Base-by-base conservation (phyloP, 805 yeast species). In the Candida sithepensis region DNA sequence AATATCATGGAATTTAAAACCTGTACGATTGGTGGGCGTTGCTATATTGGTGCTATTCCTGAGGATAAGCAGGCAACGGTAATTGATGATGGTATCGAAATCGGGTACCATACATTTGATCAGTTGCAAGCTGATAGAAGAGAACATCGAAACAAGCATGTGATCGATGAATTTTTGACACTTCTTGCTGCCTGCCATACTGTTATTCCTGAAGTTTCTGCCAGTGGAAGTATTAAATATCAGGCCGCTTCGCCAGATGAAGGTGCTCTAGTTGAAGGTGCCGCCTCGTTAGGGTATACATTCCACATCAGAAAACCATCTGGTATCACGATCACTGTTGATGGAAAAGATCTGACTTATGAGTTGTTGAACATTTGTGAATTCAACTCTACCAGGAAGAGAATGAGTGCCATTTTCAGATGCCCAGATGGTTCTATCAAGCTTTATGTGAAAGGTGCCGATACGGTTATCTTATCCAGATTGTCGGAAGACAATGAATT, bases 201-300 rank as follows among this genome's bases (percentile, higher is more conserved):
- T 0, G 99, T 94, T 37, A 94, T 94, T 52, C 99, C 99, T 0
- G 99, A 94, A 65, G 71, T 78, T 18, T 76, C 75, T 50, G 82
- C 74, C 1, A 72, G 71, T 47, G 88, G 86, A 0, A 56, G 74
- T 2, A 83, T 94, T 53, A 91, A 88, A 64, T 94, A 95, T 65
- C 99, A 94, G 68, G 99, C 99, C 1, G 97, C 99, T 0, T 91
- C 98, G 0, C 99, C 99, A 0, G 99, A 94, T 70, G 99, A 95
- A 72, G 99, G 99, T 44, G 99, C 99, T 0, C 74, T 94, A 51
- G 99, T 94, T 2, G 90, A 91, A 58, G 99, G 99, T 49, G 98
- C 96, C 16, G 94, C 97, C 0, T 74, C 73, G 59, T 70, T 92
- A 41, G 98, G 97, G 0, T 94, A 85, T 63, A 82, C 77, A 52